A percentile compares a stretch with the other conserved stretches of the same genome.
Evolutionary conservation across 192 early-diverging fungal species (phyloP).

Genomic region (Powellomyces hirtus): DNA sequence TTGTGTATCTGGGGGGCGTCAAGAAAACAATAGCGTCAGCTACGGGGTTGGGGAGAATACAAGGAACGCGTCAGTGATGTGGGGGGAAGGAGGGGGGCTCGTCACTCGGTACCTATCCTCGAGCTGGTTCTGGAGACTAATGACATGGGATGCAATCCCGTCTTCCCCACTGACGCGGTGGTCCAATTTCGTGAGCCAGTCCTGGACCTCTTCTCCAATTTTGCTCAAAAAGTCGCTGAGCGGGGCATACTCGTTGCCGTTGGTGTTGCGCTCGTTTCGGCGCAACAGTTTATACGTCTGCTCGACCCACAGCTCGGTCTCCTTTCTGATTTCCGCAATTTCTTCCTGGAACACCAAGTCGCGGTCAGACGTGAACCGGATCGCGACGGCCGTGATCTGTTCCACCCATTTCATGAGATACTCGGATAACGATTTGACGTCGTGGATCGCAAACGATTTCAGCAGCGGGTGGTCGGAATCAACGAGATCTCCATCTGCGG

Average conservation of each 20-base stretch:
- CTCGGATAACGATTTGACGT: constrained; percentile 41
- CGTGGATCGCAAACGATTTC: constrained; percentile 48
- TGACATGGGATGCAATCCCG: constrained; percentile 47
- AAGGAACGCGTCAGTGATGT: neutral
- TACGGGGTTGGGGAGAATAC: neutral
- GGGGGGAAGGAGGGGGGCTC: neutral
- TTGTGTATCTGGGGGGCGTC: constrained; percentile 41
- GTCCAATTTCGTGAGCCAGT: constrained; percentile 55
- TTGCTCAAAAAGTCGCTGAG: constrained; percentile 41
- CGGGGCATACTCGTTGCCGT: constrained; percentile 46
- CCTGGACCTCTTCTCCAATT: constrained; percentile 44
- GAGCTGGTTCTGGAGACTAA: constrained; percentile 57
- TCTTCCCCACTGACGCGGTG: constrained; percentile 53
- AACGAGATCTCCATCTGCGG: constrained; percentile 30
- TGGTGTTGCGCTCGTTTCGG: constrained; percentile 49
- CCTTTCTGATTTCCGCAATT: constrained; percentile 37
- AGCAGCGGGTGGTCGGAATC: constrained; percentile 51
- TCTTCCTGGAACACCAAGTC: constrained; percentile 52
- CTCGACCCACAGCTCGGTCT: constrained; percentile 52
- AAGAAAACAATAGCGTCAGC: neutral
- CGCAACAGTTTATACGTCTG: constrained; percentile 39
- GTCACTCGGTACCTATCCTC: constrained; percentile 54
- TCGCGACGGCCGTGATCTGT: constrained; percentile 39
- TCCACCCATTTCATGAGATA: constrained; percentile 52
- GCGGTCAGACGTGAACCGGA: constrained; percentile 53